Evolutionary conservation across 164 flowering plant genomes (phyloP).

Genomic region (Vitis riparia): DNA sequence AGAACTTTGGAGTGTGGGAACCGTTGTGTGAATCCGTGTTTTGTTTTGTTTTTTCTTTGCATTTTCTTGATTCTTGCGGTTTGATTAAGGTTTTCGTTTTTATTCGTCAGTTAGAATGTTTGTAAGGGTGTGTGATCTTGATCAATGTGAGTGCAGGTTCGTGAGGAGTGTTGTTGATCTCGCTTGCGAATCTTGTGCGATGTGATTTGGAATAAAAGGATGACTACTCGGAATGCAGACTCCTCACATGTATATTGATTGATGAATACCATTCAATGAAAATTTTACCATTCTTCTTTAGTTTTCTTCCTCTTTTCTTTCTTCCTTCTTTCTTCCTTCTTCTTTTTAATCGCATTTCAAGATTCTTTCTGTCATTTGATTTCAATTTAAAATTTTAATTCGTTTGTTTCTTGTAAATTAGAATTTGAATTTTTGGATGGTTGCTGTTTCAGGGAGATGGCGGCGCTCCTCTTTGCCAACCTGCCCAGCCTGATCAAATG

Average conservation of each 20-base stretch:
- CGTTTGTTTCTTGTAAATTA: neutral
- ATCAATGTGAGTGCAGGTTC: conserved; percentile 7
- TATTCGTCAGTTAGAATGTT: neutral
- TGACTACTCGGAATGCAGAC: conserved; percentile 22
- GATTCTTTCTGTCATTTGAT: neutral
- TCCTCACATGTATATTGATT: conserved; percentile 15
- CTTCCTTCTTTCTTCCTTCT: neutral
- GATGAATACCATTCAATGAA: too few species aligned
- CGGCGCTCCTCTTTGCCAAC: conserved; percentile 19
- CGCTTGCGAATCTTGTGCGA: neutral
- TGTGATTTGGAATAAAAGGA: conserved; percentile 8
- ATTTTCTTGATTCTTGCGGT: neutral
- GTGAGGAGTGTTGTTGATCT: neutral
- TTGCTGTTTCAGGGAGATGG: conserved; percentile 34
- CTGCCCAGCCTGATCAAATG: conserved; percentile 28
- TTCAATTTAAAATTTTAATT: neutral
- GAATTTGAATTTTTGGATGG: neutral
- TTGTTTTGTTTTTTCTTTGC: neutral
- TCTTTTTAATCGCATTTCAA: neutral
- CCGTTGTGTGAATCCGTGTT: too few species aligned
- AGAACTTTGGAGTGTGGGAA: too few species aligned
- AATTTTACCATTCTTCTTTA: too few species aligned
- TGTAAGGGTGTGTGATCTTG: conserved; percentile 2
- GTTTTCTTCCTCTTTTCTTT: neutral
- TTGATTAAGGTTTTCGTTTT: neutral